A percentile compares a stretch with the other conserved stretches of the same genome.
These are phyloP conservation scores for Salicornia ramosissima DNA, from an alignment of 148 eudicot genomes.

Conservation along the genomic window DNA sequence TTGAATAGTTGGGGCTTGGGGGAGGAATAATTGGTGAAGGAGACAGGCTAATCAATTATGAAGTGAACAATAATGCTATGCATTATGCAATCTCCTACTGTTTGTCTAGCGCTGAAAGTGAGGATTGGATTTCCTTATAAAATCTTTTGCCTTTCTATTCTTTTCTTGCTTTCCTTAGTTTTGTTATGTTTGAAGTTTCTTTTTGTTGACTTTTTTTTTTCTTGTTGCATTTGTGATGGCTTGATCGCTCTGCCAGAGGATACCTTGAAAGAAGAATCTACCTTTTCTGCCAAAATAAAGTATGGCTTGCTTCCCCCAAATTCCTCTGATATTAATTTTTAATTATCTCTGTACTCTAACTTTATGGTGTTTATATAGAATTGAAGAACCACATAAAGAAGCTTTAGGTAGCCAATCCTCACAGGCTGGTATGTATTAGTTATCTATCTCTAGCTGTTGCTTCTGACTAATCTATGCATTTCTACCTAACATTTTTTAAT, in stretches of 20 bases:
- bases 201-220: background rate
- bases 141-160: too few species aligned
- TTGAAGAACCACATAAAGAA: slow-evolving; percentile 68
- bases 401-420: slow-evolving; percentile 45
- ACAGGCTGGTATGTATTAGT: slow-evolving; percentile 24
- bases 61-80: too few species aligned
- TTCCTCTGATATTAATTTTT: slow-evolving; percentile 6
- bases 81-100: too few species aligned
- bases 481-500: too few species aligned
- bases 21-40: too few species aligned
- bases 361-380: slow-evolving; percentile 39
- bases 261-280: slow-evolving; percentile 52
- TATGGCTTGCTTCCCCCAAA: slow-evolving; percentile 27
- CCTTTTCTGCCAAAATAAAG: slow-evolving; percentile 55
- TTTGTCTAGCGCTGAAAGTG: too few species aligned
- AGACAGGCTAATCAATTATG: too few species aligned
- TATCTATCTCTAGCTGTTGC: background rate
- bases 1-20: too few species aligned
- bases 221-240: slow-evolving; percentile 5
- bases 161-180: too few species aligned
- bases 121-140: too few species aligned
- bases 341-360: slow-evolving; percentile 13
- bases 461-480: slow-evolving; percentile 1
- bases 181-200: too few species aligned
- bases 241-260: slow-evolving; percentile 48